phyloP scores from a whole-genome alignment of 192 early-diverging fungal species.

The Piromyces finnis region DNA sequence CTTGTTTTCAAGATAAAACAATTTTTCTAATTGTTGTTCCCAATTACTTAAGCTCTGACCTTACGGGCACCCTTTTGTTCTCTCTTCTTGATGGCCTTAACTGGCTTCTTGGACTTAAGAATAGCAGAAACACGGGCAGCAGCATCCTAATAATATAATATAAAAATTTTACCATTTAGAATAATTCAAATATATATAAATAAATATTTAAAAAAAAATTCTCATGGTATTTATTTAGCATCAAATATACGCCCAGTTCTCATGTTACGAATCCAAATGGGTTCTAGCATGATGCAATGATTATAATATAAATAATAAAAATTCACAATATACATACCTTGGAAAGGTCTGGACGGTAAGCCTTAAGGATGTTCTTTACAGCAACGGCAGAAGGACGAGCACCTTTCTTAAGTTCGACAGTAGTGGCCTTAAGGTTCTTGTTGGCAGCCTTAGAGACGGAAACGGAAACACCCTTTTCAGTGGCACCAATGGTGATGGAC shows the following conservation, averaged over 20 bases:
- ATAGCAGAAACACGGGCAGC: background rate
- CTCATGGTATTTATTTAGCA: background rate
- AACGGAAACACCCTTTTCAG: slow-evolving; percentile 30
- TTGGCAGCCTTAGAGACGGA: background rate
- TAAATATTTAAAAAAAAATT: background rate
- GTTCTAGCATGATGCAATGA: background rate
- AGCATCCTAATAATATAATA: background rate
- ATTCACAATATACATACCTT: background rate
- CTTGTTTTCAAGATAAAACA: background rate
- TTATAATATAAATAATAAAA: background rate
- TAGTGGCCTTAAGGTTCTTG: background rate
- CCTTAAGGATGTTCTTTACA: background rate
- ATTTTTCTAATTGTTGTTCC: background rate
- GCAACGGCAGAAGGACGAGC: background rate
- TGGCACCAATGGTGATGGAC: slow-evolving; percentile 35
- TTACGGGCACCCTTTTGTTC: background rate
- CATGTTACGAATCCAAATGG: background rate
- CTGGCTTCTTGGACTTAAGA: background rate
- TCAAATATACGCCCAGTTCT: background rate
- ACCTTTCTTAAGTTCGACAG: background rate
- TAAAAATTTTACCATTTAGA: background rate
- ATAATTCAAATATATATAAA: background rate
- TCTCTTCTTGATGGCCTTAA: background rate
- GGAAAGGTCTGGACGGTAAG: background rate
- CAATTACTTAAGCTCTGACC: background rate